Conservation (phyloP, 2,329 filamentous ascomycete species). For the Dactylellina cionopaga region DNA sequence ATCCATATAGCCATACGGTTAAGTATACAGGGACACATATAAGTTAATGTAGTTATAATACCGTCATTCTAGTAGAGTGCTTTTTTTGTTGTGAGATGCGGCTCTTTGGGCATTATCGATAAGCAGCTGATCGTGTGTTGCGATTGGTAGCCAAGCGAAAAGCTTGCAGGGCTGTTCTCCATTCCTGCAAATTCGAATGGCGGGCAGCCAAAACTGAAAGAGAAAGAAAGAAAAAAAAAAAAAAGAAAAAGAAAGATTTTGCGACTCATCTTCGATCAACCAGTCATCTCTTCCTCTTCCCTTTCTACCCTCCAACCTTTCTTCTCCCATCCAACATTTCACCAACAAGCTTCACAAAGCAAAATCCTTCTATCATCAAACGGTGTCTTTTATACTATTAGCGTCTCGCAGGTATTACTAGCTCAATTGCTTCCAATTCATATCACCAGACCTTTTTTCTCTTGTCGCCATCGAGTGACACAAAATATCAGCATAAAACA, state of each 20-base stretch:
- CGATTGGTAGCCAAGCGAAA: slow-evolving; percentile 6
- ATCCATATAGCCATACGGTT: too few species aligned
- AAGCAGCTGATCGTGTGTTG: not conserved
- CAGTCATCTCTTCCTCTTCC: not conserved
- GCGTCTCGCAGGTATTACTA: too few species aligned
- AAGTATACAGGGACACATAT: too few species aligned
- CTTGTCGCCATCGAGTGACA: not conserved
- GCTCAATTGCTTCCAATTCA: not conserved
- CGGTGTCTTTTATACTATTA: too few species aligned
- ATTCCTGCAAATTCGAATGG: too few species aligned
- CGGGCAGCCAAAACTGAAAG: slow-evolving; percentile 17
- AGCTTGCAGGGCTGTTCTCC: too few species aligned
- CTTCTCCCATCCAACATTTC: not conserved
- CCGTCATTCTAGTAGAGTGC: too few species aligned
- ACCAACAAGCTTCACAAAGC: not conserved
- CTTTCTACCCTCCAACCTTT: not conserved
- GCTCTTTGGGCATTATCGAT: slow-evolving; percentile 1
- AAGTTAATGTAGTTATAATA: too few species aligned
- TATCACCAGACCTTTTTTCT: not conserved
- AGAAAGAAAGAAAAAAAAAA: slow-evolving; percentile 17
- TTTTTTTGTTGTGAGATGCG: too few species aligned
- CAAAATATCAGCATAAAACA: not conserved
- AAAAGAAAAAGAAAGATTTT: slow-evolving; percentile 51
- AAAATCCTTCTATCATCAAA: too few species aligned
- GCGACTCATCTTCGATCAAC: slow-evolving; percentile 46